Base-by-base conservation (phyloP, 1,284 basidiomycete genomes). In the Tilletia indica region DNA sequence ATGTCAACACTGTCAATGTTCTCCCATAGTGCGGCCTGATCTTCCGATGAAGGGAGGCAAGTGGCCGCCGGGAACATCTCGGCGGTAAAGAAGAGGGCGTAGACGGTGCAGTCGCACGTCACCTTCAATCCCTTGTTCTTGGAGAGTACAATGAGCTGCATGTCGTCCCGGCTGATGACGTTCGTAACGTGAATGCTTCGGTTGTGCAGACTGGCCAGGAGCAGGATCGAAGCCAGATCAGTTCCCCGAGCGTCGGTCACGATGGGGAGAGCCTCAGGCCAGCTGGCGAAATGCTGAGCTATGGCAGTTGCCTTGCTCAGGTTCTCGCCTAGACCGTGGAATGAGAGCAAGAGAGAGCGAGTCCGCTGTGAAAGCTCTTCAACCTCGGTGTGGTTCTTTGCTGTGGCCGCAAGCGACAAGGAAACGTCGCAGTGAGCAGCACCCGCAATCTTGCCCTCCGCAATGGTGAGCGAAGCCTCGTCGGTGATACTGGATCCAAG, bases 81-180 rank as follows among this genome's bases (percentile, higher is more conserved):
- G 70, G 87, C 88, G 34, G 89, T 90, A 86, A 94, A 95, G 89
- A 97, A 98, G 73, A 99, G 87, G 11, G 93, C 89, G 85, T 94
- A 98, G 68, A 98, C 89, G 9, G 94, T 90, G 47, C 97, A 93
- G 80, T 99, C 97, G 84, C 96, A 98, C 2, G 95, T 98, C 72
- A 98, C 96, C 82, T 93, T 91, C 78, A 99, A 89, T 38, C 92
- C 88, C 87, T 96, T 97, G 70, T 91, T 91, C 87, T 99, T 99
- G 88, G 93, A 94, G 68, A 99, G 88, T 5, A 92, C 91, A 83
- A 99, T 98, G 72, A 99, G 87, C 51, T 92, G 87, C 70, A 99
- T 88, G 84, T 99, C 97, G 74, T 95, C 94, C 78, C 90, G 88
- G 74, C 88, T 91, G 76, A 91, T 90, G 48, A 99, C 93, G 80